Evolutionary conservation across 225 moss, liverwort and hornwort species (phyloP).

Genomic region (Antitrichia curtipendula): DNA sequence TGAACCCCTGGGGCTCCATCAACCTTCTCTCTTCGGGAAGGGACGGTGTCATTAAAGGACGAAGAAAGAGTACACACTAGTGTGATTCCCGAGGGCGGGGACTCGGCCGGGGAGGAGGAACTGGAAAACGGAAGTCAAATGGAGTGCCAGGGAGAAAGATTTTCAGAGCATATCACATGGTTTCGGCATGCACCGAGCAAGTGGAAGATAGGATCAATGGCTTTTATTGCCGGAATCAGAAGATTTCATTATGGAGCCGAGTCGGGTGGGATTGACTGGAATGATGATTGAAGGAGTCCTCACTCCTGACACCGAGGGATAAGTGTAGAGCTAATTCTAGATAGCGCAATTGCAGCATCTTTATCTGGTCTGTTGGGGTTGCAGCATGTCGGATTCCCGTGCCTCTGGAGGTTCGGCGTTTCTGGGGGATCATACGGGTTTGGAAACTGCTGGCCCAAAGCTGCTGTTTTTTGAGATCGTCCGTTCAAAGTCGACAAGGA

Average conservation of each 20-base stretch:
- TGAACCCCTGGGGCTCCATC: neutral
- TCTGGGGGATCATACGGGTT: neutral
- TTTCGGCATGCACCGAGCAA: neutral
- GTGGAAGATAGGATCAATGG: neutral
- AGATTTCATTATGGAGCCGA: neutral
- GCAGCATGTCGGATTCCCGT: neutral
- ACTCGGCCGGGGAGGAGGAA: neutral
- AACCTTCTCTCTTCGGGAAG: neutral
- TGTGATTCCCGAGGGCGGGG: neutral
- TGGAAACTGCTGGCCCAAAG: neutral
- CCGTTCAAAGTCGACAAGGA: neutral
- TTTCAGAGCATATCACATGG: neutral
- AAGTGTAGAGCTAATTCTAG: neutral
- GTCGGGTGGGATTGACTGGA: neutral
- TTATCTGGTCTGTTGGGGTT: neutral
- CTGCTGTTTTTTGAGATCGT: neutral
- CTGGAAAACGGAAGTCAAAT: neutral
- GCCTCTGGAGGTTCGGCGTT: neutral
- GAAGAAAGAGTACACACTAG: neutral
- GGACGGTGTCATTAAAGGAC: neutral
- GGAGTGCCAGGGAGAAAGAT: neutral
- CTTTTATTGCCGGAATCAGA: neutral
- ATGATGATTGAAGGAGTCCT: neutral
- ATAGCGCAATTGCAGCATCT: neutral
- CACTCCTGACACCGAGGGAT: neutral